A percentile compares a stretch with the other conserved stretches of the same genome.
Conservation (phyloP, 2,329 filamentous ascomycete species). For the Exophiala sideris region DNA sequence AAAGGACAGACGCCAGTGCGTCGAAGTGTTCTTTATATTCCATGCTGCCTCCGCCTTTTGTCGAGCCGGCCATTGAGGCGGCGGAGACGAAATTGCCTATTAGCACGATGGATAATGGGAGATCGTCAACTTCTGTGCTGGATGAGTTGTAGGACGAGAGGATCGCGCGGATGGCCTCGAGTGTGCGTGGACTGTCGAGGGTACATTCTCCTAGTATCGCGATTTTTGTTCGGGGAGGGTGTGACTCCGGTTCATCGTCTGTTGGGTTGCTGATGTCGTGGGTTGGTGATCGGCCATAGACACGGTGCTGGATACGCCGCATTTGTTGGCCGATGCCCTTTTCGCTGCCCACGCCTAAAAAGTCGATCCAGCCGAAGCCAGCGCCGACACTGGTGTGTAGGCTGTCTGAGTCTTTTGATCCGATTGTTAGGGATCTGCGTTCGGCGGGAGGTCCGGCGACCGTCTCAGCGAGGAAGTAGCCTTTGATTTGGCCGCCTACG, state of each 20-base stretch:
- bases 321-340: slow-evolving; percentile 78
- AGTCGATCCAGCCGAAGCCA: slow-evolving; percentile 96
- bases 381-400: slow-evolving; percentile 52
- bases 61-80: slow-evolving; percentile 57
- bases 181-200: slow-evolving; percentile 76
- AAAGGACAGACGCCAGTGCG: slow-evolving; percentile 72
- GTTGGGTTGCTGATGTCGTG: slow-evolving; percentile 32
- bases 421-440: slow-evolving; percentile 73
- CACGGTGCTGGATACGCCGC: slow-evolving; percentile 70
- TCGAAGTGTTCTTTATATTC: slow-evolving; percentile 98
- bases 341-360: slow-evolving; percentile 86
- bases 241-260: slow-evolving; percentile 34
- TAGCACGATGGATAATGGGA: slow-evolving; percentile 76
- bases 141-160: slow-evolving; percentile 69
- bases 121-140: slow-evolving; percentile 48
- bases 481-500: slow-evolving; percentile 86
- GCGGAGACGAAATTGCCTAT: slow-evolving; percentile 75
- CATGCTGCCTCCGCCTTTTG: slow-evolving; percentile 74
- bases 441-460: slow-evolving; percentile 91
- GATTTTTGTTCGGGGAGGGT: slow-evolving; percentile 47
- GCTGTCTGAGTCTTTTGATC: slow-evolving; percentile 51
- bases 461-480: slow-evolving; percentile 84
- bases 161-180: slow-evolving; percentile 77
- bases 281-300: slow-evolving; percentile 47
- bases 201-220: slow-evolving; percentile 83